Evolutionary conservation across 176 grass and related monocot genomes (phyloP).

Genomic region (Cymbopogon citratus): DNA sequence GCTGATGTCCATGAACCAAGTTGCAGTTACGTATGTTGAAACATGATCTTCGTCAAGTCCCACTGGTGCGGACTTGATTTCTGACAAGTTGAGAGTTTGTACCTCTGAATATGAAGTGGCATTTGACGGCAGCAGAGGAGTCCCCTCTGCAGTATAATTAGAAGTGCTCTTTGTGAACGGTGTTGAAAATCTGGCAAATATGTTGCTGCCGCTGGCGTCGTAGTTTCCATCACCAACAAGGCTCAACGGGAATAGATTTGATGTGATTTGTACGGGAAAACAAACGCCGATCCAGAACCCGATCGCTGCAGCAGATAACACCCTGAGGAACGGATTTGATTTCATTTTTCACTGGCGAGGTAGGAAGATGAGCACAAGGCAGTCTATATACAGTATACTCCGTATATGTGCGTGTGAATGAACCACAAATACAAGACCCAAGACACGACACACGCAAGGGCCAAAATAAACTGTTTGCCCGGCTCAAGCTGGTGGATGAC

Average conservation of each 20-base stretch:
- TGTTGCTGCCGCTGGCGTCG: neutral
- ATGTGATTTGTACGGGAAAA: neutral
- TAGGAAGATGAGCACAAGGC: too few relatives aligned
- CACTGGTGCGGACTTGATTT: too few relatives aligned
- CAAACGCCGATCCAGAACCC: neutral
- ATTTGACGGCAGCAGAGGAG: constrained; percentile 6
- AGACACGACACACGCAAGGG: too few relatives aligned
- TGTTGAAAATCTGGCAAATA: neutral
- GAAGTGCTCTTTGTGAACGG: constrained; percentile 1
- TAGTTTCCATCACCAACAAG: neutral
- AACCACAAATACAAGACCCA: too few relatives aligned
- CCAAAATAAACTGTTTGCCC: too few relatives aligned
- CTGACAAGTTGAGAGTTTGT: neutral
- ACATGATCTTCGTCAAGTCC: too few relatives aligned
- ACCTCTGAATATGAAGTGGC: constrained; percentile 12
- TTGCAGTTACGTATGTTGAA: too few relatives aligned
- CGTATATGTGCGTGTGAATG: too few relatives aligned
- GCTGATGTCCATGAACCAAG: too few relatives aligned
- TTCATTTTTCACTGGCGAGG: neutral
- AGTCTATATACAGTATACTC: too few relatives aligned
- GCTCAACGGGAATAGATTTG: neutral
- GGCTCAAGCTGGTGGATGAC: too few relatives aligned
- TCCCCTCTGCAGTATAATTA: neutral
- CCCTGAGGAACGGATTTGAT: neutral
- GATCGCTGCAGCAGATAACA: neutral